Base-by-base conservation (phyloP, 371 early-diverging fungal genomes). In the Dichotomocladium elegans region DNA sequence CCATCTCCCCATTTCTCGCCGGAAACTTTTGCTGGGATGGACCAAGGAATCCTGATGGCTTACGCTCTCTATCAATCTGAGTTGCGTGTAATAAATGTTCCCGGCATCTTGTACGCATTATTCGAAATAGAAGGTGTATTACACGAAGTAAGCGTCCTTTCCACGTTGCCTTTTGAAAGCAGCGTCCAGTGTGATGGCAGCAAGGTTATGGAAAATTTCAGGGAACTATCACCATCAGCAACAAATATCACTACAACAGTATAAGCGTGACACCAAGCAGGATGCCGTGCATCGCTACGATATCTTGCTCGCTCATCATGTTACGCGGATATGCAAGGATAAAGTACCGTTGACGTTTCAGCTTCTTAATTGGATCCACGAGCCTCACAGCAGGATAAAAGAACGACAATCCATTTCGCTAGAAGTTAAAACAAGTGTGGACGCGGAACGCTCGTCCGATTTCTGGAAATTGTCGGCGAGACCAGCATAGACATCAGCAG, bases 61-160 rank as follows among this genome's bases (percentile, higher is more conserved):
- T 74, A 73, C 28, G 74, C 83, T 4, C 69, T 87, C 28, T 81
- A 79, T 35, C 67, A 81, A 12, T 53, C 73, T 0, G 72, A 76
- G 25, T 45, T 86, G 0, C 56, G 85, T n/a, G 58, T 77, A 48
- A 65, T 65, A 7, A 84, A 80, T 40, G 50, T 82, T 0, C 83
- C 85, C 0, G 60, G 66, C 9, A 43, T 67, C 1, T 87, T 80
- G 46, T 58, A 55, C 12, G 58, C 52, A 9, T 61, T 68, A 17
- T 82, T 87, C 60, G 70, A 74, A 25, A 63, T 86, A 15, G 85
- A 86, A 46, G 88, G 88, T 11, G 81, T 86, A 2, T 55, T 74
- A 0, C 73, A 80, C 41, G 80, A 79, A 35, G 70, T 87, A 46
- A 71, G 69, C 5, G 57, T 55, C 28, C 42, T 83, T 0, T 72